Base-by-base conservation (phyloP, 78 protist species). In the Dictyostelium intermedium region DNA sequence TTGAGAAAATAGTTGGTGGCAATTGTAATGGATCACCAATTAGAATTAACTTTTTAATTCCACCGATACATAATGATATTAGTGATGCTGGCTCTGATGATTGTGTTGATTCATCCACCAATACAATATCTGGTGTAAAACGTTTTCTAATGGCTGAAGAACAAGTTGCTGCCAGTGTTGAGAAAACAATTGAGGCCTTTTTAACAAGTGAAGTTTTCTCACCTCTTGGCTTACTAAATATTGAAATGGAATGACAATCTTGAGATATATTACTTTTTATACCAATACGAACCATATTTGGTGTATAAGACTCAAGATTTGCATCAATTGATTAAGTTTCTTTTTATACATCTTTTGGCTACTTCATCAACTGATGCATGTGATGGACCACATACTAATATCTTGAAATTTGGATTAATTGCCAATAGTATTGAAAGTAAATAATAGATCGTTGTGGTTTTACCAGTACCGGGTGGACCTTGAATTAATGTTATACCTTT, bases 331-430 rank as follows among this genome's bases (percentile, higher is more conserved):
- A 2, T 34, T n/a, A n/a, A n/a, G n/a, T n/a, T n/a, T n/a, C n/a
- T 18, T 10, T n/a, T 78, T 9, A 85, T 39, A 14, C 97, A 47
- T 45, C 98, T 92, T 25, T 25, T n/a, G 13, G 95, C 79, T 56
- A 98, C 69, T 70, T 96, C 98, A 82, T 98, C 98, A 10, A 96
- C 91, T 9, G 98, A 97, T 6, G 98, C 97, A 66, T 98, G 97
- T 13, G 97, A 91, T 8, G 98, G 98, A 18, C 98, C 98, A 84
- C 97, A 93, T 14, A 98, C 91, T 39, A 98, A 73, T 11, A 96
- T 84, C 16, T 85, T 84, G 23, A 43, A 25, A 0, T 11, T 20
- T 18, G 70, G 84, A n/a, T 72, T 34, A 0, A 34, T 34, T 34
- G 79, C 37, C 16, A 72, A 32, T 34, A 72, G 6, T 16, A 72